Evolutionary conservation across 352 stramenopile genomes (phyloP).

Genomic region (Pythium volutum): DNA sequence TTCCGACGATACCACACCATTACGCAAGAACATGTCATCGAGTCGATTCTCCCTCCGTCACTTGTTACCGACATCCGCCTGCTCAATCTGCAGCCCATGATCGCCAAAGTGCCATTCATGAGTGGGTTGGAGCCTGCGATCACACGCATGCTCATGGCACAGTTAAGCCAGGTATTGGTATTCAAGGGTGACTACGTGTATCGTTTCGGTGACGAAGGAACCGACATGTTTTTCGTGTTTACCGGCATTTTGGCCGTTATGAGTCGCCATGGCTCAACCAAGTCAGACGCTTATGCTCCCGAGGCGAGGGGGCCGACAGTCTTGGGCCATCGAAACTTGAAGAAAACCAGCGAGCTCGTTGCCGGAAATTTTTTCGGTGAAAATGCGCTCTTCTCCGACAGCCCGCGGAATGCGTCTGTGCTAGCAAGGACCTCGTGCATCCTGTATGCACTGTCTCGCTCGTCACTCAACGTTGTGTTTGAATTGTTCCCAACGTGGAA

Average conservation of each 20-base stretch:
- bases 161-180: constrained; percentile 47
- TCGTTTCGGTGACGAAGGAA: constrained; percentile 41
- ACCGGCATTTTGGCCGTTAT: constrained; percentile 41
- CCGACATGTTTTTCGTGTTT: constrained; percentile 64
- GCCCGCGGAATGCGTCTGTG: constrained; percentile 39
- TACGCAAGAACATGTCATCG: constrained; percentile 47
- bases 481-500: constrained; percentile 49
- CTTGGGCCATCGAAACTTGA: neutral
- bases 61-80: constrained; percentile 54
- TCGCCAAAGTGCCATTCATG: constrained; percentile 55
- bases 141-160: constrained; percentile 47
- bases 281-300: neutral
- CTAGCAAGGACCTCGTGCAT: constrained; percentile 45
- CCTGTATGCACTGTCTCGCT: constrained; percentile 40
- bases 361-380: constrained; percentile 45
- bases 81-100: constrained; percentile 48
- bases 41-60: constrained; percentile 40
- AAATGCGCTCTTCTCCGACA: constrained; percentile 42
- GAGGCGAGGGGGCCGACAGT: neutral
- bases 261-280: constrained; percentile 5
- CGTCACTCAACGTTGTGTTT: constrained; percentile 48
- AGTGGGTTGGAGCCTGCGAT: constrained; percentile 39
- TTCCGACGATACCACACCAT: constrained; percentile 56
- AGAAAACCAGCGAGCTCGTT: constrained; percentile 33
- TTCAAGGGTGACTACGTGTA: constrained; percentile 50